Evolutionary conservation across 176 grass and related monocot genomes (phyloP).

Genomic region (Tillandsia fasciculata): DNA sequence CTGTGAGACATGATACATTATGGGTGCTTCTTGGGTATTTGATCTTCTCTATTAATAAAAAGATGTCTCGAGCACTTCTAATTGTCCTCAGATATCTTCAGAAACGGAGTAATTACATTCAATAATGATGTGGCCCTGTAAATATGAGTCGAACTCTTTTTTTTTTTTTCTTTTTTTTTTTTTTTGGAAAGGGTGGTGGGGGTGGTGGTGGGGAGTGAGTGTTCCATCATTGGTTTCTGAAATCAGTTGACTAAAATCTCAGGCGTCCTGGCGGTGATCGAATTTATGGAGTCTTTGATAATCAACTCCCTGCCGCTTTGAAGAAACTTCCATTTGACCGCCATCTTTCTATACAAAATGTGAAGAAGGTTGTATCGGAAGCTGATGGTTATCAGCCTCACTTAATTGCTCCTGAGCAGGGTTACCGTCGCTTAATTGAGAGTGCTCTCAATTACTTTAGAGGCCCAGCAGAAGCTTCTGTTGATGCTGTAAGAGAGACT

Average conservation of each 20-base stretch:
- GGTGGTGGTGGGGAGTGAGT: too few species aligned
- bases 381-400: conserved; percentile 97
- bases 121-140: too few species aligned
- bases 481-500: conserved; percentile 62
- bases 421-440: conserved; percentile 85
- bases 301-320: conserved; percentile 78
- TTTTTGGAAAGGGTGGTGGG: too few species aligned
- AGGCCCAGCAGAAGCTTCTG: conserved; percentile 96
- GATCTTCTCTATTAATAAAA: too few species aligned
- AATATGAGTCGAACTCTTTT: too few species aligned
- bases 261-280: conserved; percentile 82
- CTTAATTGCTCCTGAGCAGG: conserved; percentile 97
- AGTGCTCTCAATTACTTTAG: conserved; percentile 85
- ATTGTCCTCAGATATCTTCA: too few species aligned
- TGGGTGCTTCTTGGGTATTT: too few species aligned
- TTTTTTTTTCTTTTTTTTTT: too few species aligned
- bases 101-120: too few species aligned
- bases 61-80: too few species aligned
- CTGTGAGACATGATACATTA: too few species aligned
- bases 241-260: conserved; percentile 12
- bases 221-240: background rate
- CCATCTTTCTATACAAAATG: conserved; percentile 71
- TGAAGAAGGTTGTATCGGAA: conserved; percentile 77
- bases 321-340: conserved; percentile 91
- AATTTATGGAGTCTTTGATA: conserved; percentile 94